Base-by-base conservation (phyloP, 2,329 filamentous ascomycete species). In the Trichoderma brevicompactum region DNA sequence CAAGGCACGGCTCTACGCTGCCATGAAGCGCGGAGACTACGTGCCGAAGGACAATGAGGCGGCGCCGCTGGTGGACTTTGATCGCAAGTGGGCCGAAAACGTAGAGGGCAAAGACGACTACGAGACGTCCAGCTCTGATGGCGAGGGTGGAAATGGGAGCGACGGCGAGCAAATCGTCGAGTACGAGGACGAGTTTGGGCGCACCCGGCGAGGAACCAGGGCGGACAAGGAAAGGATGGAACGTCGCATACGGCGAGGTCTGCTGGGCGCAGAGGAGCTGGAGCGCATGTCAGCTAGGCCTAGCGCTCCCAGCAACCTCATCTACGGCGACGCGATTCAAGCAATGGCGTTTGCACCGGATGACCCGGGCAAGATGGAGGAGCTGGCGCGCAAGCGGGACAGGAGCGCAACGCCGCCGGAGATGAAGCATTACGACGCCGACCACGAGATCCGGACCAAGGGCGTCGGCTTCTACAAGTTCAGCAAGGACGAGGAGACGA, bases 391-490 rank as follows among this genome's bases (percentile, higher is more conserved):
- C 68, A 92, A 91, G 78, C 85, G 93, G 53, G 93, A 97, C 79
- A 85, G 89, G 65, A 90, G 88, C 71, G 82, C 89, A 59, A 97
- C 94, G 55, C 92, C 94, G 61, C 94, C 93, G 6, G 87, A 89
- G 7, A 86, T 89, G 71, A 83, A 84, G 72, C 94, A 98, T 78
- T 99, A 98, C 78, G 91, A 97, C 75, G 92, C 92, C 1, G 85
- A 86, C 67, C 85, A 84, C 67, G 95, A 99, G 82, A 88, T 97
- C 55, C 83, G 95, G 67, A 92, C 87, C 50, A 94, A 95, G 72
- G 95, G 95, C 4, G 92, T 91, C 0, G 95, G 92, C 0, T 99
- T 98, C 79, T 97, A 93, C 80, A 88, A 90, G 65, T 98, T 99
- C 75, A 92, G 89, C 66, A 86, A 85, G 69, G 90, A 96, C 76